phyloP scores from a whole-genome alignment of 2,329 filamentous ascomycete genomes.

The Aspergillus sp. region DNA sequence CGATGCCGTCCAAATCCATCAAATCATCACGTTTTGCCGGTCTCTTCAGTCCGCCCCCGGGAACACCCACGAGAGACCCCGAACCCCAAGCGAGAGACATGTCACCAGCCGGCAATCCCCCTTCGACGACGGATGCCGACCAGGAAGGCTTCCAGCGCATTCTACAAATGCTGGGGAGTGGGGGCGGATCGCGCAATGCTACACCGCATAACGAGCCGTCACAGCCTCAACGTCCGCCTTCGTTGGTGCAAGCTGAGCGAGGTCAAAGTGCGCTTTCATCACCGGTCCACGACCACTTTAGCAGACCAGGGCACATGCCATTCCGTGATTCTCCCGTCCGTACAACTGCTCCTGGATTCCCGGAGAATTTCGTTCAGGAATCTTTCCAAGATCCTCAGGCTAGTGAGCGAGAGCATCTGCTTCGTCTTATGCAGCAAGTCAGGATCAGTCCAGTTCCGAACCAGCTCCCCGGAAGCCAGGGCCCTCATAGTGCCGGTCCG shows the following conservation, averaged over 20 bases:
- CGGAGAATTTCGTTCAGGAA: conserved; percentile 25
- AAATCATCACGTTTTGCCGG: conserved; percentile 82
- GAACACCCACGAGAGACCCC: conserved; percentile 42
- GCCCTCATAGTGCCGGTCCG: conserved; percentile 21
- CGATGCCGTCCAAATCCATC: conserved; percentile 43
- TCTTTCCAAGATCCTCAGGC: conserved; percentile 33
- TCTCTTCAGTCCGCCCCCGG: conserved; percentile 57
- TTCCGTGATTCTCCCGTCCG: conserved; percentile 17
- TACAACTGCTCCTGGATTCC: conserved; percentile 15
- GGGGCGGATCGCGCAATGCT: conserved; percentile 37
- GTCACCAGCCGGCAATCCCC: conserved; percentile 23
- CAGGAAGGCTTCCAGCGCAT: conserved; percentile 80
- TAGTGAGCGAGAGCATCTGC: conserved; percentile 72
- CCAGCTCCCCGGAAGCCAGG: conserved; percentile 18
- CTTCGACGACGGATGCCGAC: conserved; percentile 52
- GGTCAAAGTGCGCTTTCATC: conserved; percentile 22
- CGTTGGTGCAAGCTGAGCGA: conserved; percentile 25
- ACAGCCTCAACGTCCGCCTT: conserved; percentile 23
- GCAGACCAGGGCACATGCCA: conserved; percentile 25
- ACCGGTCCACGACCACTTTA: conserved; percentile 22
- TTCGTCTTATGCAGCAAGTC: conserved; percentile 68
- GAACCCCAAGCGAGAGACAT: conserved; percentile 19
- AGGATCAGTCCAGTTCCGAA: conserved; percentile 23
- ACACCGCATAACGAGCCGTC: conserved; percentile 36
- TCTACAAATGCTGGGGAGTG: conserved; percentile 66